Percentiles rank a stretch among this genome's conserved stretches.
Evolutionary conservation across 2,329 filamentous ascomycete genomes (phyloP).

Genomic region (Colletotrichum incanum): DNA sequence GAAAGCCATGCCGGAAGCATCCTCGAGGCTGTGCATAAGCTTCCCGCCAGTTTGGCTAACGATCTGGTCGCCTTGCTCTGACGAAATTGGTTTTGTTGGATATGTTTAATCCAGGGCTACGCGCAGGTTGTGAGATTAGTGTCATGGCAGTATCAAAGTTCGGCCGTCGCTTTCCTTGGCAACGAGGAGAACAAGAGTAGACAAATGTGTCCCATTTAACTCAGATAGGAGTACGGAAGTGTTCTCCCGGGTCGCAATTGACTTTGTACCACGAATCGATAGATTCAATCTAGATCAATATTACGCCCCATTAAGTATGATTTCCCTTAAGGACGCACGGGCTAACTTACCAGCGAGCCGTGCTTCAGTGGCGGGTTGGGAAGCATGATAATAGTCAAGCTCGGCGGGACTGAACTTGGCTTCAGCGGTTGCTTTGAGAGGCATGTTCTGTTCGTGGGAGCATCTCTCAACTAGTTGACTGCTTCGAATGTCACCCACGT

Average conservation of each 20-base stretch:
- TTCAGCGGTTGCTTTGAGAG: neutral
- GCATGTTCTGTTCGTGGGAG: neutral
- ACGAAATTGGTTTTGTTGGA: neutral
- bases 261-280: neutral
- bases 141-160: neutral
- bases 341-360: neutral
- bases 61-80: neutral
- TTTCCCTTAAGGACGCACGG: neutral
- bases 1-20: neutral
- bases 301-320: neutral
- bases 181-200: neutral
- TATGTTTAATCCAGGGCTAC: neutral
- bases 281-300: neutral
- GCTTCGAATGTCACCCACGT: neutral
- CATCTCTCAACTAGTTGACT: neutral
- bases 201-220: neutral
- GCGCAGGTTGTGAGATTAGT: neutral
- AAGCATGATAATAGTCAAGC: neutral
- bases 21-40: neutral
- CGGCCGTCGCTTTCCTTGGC: neutral
- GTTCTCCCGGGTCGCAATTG: neutral
- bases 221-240: neutral
- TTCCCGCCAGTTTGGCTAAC: neutral
- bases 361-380: neutral
- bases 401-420: neutral